phyloP scores from a whole-genome alignment of 2,329 filamentous ascomycete genomes.

The Arthrobotrys megalospora region DNA sequence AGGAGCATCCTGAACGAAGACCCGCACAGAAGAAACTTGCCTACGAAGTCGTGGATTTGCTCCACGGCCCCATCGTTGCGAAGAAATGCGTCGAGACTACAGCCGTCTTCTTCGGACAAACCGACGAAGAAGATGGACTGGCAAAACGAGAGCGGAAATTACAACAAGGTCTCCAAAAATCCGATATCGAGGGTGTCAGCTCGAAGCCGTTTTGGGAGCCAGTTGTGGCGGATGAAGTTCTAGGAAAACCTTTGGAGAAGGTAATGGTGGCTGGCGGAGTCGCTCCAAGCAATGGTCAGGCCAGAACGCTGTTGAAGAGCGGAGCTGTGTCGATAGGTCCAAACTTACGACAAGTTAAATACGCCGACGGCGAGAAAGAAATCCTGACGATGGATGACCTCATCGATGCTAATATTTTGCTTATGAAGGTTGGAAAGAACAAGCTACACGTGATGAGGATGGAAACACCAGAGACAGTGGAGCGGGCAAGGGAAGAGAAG shows the following conservation, averaged over 20 bases:
- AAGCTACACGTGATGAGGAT: conserved; percentile 38
- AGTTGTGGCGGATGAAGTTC: background rate
- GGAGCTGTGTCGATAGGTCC: conserved; percentile 48
- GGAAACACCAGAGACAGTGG: conserved; percentile 1
- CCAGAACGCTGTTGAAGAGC: conserved; percentile 35
- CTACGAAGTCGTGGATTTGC: conserved; percentile 82
- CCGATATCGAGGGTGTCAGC: conserved; percentile 41
- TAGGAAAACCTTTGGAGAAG: conserved; percentile 38
- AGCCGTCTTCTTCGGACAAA: conserved; percentile 34
- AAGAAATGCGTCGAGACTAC: conserved; percentile 72
- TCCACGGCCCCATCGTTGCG: conserved; percentile 80
- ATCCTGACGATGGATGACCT: conserved; percentile 18
- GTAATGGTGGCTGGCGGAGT: conserved; percentile 25
- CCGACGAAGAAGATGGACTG: background rate
- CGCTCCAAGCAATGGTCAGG: conserved; percentile 32
- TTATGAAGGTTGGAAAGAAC: conserved; percentile 53
- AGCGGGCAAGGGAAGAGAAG: conserved; percentile 9
- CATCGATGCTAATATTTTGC: conserved; percentile 27
- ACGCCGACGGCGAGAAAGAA: background rate
- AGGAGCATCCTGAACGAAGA: conserved; percentile 78
- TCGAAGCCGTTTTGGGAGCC: conserved; percentile 35
- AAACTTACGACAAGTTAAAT: conserved; percentile 44
- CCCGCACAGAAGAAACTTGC: conserved; percentile 87
- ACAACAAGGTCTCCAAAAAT: background rate
- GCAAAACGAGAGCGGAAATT: background rate